Percentiles rank a stretch among this genome's conserved stretches.
These are phyloP conservation scores for Teunomyces kruisii DNA, from an alignment of 805 yeast species.

Conservation along the genomic window DNA sequence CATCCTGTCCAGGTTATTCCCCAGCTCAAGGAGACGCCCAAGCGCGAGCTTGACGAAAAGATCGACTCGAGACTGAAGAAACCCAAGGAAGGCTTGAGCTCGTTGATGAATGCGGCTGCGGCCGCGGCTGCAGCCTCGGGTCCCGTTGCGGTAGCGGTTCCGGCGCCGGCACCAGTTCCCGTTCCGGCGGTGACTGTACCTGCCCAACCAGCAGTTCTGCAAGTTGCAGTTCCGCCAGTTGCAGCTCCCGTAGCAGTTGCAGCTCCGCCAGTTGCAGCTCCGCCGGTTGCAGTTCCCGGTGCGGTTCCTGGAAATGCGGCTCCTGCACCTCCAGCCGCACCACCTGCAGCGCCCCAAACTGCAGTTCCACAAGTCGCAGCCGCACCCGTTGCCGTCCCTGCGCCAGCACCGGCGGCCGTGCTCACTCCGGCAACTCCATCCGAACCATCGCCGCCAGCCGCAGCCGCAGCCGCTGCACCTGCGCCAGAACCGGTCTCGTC, in stretches of 20 bases:
- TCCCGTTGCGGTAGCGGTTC: conserved; percentile 2
- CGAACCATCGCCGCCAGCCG: not conserved
- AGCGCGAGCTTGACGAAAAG: conserved; percentile 42
- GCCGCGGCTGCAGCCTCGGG: conserved; percentile 14
- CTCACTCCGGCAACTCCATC: conserved; percentile 3
- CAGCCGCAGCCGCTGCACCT: not conserved
- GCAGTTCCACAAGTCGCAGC: not conserved
- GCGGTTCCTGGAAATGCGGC: no score
- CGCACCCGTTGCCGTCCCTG: conserved; percentile 4
- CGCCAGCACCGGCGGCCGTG: conserved; percentile 8
- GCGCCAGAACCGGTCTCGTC: not conserved
- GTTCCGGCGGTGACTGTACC: conserved; percentile 1
- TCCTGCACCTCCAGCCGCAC: conserved; percentile 3
- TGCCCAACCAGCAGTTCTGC: conserved; percentile 4
- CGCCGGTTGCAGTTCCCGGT: conserved; percentile 5
- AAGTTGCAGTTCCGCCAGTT: conserved; percentile 7
- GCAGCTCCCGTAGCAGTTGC: conserved; percentile 6
- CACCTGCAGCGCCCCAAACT: not conserved
- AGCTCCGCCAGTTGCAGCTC: conserved; percentile 2
- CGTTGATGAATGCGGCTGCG: conserved; percentile 30
- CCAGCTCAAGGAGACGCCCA: conserved; percentile 13
- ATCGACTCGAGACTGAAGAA: conserved; percentile 28
- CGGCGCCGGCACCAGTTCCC: conserved; percentile 7
- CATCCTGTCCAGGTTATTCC: conserved; percentile 10
- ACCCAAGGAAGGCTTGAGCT: conserved; percentile 22